These are phyloP conservation scores for Fomitiporia mediterranea DNA, from an alignment of 1,284 basidiomycete genomes.

Conservation along the genomic window DNA sequence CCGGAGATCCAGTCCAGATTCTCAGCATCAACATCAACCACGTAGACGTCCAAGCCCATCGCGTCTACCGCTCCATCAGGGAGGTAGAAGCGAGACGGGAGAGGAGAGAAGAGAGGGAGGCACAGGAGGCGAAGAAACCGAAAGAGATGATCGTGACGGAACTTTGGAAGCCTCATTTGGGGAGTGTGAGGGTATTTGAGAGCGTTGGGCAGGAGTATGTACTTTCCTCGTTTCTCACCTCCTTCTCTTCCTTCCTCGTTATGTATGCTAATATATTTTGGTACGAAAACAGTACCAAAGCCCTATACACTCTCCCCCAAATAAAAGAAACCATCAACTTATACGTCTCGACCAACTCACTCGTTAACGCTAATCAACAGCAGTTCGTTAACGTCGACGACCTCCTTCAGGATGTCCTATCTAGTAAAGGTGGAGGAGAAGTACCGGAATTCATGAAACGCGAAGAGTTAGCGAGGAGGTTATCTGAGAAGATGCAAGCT, in stretches of 20 bases:
- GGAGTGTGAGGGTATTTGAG: constrained; percentile 57
- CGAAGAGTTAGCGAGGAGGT: constrained; percentile 57
- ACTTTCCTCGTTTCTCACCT: background rate
- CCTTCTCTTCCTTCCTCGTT: constrained; percentile 11
- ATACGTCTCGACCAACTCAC: constrained; percentile 57
- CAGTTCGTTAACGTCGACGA: constrained; percentile 64
- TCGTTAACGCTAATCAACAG: constrained; percentile 63
- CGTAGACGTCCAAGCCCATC: constrained; percentile 50
- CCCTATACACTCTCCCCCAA: constrained; percentile 51
- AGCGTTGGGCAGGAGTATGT: constrained; percentile 53
- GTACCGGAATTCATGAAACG: constrained; percentile 55
- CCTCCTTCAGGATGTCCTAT: constrained; percentile 43
- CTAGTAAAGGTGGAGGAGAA: constrained; percentile 27
- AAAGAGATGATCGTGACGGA: constrained; percentile 56
- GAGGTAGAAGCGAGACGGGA: constrained; percentile 56
- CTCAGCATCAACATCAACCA: constrained; percentile 60
- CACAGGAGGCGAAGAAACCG: constrained; percentile 40
- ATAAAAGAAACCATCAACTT: constrained; percentile 52
- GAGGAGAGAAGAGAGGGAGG: constrained; percentile 41
- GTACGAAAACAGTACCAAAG: constrained; percentile 38
- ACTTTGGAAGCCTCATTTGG: constrained; percentile 69
- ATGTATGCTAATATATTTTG: background rate
- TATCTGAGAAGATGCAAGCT: constrained; percentile 62
- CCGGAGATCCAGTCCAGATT: constrained; percentile 62
- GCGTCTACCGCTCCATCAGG: constrained; percentile 53